Evolutionary conservation across 257 asterid species (phyloP).

Genomic region (Rehmannia glutinosa): DNA sequence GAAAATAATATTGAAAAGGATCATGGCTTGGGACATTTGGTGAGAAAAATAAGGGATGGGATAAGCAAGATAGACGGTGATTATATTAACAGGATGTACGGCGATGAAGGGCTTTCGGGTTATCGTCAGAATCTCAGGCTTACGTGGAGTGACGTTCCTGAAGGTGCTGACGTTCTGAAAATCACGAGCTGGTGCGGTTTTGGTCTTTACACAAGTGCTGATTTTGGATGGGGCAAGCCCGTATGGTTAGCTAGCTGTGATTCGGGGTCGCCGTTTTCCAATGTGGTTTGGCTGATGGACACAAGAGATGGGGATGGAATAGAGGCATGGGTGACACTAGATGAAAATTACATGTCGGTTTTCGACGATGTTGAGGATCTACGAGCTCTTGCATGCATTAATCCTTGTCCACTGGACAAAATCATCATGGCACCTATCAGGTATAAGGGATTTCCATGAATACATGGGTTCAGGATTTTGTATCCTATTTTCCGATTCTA

Average conservation of each 20-base stretch:
- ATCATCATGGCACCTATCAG: no score
- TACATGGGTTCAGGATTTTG: no score
- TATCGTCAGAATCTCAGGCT: not conserved
- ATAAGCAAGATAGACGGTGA: not conserved
- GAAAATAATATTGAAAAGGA: no score
- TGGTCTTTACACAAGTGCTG: slow-evolving; percentile 8
- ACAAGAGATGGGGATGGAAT: slow-evolving; percentile 19
- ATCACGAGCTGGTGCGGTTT: slow-evolving; percentile 21
- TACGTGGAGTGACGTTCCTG: not conserved
- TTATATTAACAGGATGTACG: not conserved
- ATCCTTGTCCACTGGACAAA: no score
- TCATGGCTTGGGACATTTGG: not conserved
- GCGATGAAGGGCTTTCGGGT: slow-evolving; percentile 4
- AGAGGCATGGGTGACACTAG: slow-evolving; percentile 28
- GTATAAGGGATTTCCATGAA: no score
- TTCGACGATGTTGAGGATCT: slow-evolving; percentile 15
- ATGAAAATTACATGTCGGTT: not conserved
- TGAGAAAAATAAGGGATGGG: not conserved
- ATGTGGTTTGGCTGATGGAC: slow-evolving; percentile 22
- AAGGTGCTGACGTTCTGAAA: not conserved
- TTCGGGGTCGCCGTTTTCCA: not conserved
- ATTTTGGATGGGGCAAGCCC: slow-evolving; percentile 27
- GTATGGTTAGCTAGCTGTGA: not conserved
- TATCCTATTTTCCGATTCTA: no score
- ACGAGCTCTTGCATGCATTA: no score